Evolutionary conservation across 164 flowering plant genomes (phyloP), one percentile per base, ranked within the genome.

Genomic region (Chimonanthus praecox): DNA sequence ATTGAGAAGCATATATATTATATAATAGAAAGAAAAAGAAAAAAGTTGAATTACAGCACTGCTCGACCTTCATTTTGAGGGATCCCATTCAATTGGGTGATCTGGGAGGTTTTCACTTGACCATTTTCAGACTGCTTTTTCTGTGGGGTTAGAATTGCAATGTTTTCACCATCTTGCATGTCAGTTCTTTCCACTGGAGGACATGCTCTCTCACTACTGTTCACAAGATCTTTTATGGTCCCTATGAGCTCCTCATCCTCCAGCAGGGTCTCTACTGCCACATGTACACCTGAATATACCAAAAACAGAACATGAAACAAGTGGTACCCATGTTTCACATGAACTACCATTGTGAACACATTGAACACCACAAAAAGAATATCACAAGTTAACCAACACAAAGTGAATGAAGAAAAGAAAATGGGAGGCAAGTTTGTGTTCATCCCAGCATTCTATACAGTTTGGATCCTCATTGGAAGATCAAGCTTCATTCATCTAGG

Each of bases 201-300:
- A 73, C 67, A 74, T 49, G 93, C 87, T 83, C 97, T 80, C 61
- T 97, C 97, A 73, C 97, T 91, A 7, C 83, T 77, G n/a, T 74
- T 75, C 9, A 92, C 85, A 43, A 94, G 90, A 75, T 78, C 83
- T 75, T 82, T 88, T 69, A 94, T 87, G 33, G 78, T 63, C 50
- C 71, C 75, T 68, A 71, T 84, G 15, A 92, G 87, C 15, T 91
- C 94, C 49, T 81, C 82, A 68, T 94, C 99, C 68, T 80, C 81
- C 65, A 86, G 72, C 80, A 94, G 69, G 48, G 95, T 69, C 82
- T 92, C 99, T 82, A 94, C 6, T 4, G 92, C 86, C 70, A 94
- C 95, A 77, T 94, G 99, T 11, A 83, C 81, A 77, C 98, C 98
- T 94, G 85, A 69, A 74, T 49, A n/a, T 49, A 51, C 47, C 16